Evolutionary conservation across 768 basidiomycete species (phyloP).

Genomic region (Tulasnella sp.): DNA sequence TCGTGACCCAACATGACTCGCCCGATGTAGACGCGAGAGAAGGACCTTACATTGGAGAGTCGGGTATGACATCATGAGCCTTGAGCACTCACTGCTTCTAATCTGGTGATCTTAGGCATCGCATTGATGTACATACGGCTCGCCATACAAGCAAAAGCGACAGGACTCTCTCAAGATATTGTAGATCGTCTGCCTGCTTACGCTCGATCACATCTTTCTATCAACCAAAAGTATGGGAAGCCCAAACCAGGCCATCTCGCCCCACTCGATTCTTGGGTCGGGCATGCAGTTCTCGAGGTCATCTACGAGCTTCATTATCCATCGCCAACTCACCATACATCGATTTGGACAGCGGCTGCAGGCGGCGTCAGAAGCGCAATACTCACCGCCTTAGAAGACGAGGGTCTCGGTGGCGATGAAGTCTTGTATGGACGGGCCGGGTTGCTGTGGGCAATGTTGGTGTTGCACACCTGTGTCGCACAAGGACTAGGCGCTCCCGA

Average conservation of each 20-base stretch:
- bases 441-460: constrained; percentile 7
- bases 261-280: not conserved
- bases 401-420: constrained; percentile 5
- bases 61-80: not conserved
- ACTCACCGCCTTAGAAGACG: not conserved
- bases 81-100: no score
- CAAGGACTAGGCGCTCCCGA: not conserved
- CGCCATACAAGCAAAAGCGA: not conserved
- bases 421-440: constrained; percentile 13
- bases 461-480: not conserved
- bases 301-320: constrained; percentile 1
- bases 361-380: not conserved
- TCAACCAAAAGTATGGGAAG: not conserved
- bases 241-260: not conserved
- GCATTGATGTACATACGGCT: constrained; percentile 15
- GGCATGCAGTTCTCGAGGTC: not conserved
- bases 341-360: not conserved
- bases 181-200: not conserved
- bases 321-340: not conserved
- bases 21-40: not conserved
- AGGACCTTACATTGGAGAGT: not conserved
- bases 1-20: not conserved
- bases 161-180: constrained; percentile 1
- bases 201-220: constrained; percentile 1
- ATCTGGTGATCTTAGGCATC: not conserved